phyloP scores from a whole-genome alignment of 192 early-diverging fungal species.

The Tieghemiomyces parasiticus region DNA sequence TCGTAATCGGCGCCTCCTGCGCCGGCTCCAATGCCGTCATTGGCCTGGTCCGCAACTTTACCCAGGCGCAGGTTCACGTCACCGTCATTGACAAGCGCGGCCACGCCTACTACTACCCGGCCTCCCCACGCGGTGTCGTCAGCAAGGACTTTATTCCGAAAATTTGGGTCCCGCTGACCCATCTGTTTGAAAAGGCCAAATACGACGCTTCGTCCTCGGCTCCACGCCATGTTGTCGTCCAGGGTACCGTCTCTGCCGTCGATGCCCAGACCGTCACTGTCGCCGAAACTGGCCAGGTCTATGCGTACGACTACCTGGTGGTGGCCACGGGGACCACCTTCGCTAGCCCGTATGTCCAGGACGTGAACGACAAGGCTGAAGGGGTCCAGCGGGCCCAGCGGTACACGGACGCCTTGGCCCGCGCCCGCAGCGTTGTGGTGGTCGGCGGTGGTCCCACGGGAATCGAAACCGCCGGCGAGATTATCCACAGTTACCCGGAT shows the following conservation, averaged over 20 bases:
- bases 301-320: slow-evolving; percentile 26
- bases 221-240: background rate
- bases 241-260: background rate
- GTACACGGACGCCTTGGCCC: slow-evolving; percentile 3
- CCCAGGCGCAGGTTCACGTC: background rate
- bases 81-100: background rate
- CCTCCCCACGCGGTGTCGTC: background rate
- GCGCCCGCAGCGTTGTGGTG: background rate
- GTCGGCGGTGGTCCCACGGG: background rate
- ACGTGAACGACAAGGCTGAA: slow-evolving; percentile 17
- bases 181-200: background rate
- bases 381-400: slow-evolving; percentile 16
- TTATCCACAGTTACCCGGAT: slow-evolving; percentile 37
- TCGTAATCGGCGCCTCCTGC: background rate
- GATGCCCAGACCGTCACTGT: background rate
- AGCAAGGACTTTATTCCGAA: background rate
- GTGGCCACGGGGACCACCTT: slow-evolving; percentile 21
- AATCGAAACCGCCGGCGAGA: slow-evolving; percentile 9
- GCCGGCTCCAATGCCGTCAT: background rate
- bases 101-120: background rate
- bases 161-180: background rate
- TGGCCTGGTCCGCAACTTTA: background rate
- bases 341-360: slow-evolving; percentile 19
- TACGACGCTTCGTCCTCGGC: background rate
- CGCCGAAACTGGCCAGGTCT: slow-evolving; percentile 14